These are phyloP conservation scores for Candida labiduridarum DNA, from an alignment of 1,139 yeast genomes.

Conservation along the genomic window DNA sequence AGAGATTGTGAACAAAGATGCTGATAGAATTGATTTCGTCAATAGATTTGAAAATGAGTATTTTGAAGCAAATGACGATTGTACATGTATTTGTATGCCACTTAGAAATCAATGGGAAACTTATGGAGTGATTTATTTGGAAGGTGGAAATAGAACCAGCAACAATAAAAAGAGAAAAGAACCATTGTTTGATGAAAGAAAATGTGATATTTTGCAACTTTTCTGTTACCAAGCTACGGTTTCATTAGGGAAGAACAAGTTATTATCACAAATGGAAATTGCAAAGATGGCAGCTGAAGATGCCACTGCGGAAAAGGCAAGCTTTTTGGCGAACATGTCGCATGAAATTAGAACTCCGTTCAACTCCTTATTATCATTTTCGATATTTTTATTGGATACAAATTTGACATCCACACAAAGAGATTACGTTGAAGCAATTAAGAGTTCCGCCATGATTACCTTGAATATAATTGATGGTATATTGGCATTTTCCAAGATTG, in stretches of 20 bases:
- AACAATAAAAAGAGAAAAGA: neutral
- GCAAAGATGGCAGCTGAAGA: conserved; percentile 62
- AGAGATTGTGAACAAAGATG: conserved; percentile 36
- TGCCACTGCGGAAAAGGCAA: conserved; percentile 61
- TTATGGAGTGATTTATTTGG: conserved; percentile 53
- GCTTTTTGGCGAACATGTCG: conserved; percentile 62
- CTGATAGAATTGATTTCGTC: conserved; percentile 40
- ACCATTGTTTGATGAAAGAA: conserved; percentile 19
- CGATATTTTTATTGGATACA: conserved; percentile 56
- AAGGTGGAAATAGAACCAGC: conserved; percentile 18
- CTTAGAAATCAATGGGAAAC: conserved; percentile 45
- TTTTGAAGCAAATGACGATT: conserved; percentile 39
- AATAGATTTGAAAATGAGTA: conserved; percentile 40
- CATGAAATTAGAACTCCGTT: conserved; percentile 64
- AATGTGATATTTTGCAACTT: conserved; percentile 45
- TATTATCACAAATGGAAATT: conserved; percentile 52
- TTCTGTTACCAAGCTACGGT: conserved; percentile 59
- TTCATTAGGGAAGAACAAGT: conserved; percentile 50
- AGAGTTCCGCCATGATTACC: conserved; percentile 55
- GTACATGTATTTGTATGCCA: conserved; percentile 50
- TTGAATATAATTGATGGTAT: conserved; percentile 60
- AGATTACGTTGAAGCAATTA: conserved; percentile 58
- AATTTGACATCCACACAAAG: conserved; percentile 47
- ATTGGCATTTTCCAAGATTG: conserved; percentile 57
- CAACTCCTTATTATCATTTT: conserved; percentile 57